phyloP scores from a whole-genome alignment of 306 rosid genomes.

The Pyrus pyrifolia region DNA sequence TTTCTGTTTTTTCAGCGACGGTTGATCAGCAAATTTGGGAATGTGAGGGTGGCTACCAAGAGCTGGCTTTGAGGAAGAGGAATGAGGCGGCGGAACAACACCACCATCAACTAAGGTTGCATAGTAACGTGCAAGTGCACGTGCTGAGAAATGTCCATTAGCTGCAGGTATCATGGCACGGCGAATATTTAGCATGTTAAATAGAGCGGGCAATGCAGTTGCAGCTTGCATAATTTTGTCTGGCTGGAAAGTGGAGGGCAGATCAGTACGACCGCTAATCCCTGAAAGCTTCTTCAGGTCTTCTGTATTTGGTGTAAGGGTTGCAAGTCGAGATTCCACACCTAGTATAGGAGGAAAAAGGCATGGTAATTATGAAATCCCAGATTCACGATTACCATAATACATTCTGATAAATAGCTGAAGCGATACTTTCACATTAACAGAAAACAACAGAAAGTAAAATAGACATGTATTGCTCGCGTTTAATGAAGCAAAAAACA shows the following conservation, averaged over 20 bases:
- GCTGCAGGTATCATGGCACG: constrained; percentile 95
- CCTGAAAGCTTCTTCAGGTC: constrained; percentile 49
- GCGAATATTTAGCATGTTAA: constrained; percentile 67
- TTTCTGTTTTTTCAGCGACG: constrained; percentile 31
- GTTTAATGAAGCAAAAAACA: neutral
- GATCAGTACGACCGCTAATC: constrained; percentile 31
- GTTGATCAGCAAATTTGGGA: constrained; percentile 53
- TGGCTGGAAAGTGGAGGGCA: constrained; percentile 77
- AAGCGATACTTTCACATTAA: neutral
- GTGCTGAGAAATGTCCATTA: constrained; percentile 90
- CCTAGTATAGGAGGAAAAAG: constrained; percentile 34
- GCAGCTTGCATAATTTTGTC: constrained; percentile 41
- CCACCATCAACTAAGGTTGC: constrained; percentile 88
- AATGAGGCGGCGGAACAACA: constrained; percentile 70
- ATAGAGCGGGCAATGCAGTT: constrained; percentile 41
- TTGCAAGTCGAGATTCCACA: constrained; percentile 92
- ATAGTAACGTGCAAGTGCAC: constrained; percentile 93
- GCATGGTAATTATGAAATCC: constrained; percentile 8
- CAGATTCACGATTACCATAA: neutral
- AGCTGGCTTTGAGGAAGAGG: constrained; percentile 54
- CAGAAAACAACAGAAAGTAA: neutral
- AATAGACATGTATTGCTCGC: neutral
- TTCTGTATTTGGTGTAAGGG: constrained; percentile 55
- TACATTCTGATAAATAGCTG: neutral
- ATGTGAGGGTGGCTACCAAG: constrained; percentile 90